Evolutionary conservation across 2,329 filamentous ascomycete species (phyloP).

Genomic region (Acarospora socialis): DNA sequence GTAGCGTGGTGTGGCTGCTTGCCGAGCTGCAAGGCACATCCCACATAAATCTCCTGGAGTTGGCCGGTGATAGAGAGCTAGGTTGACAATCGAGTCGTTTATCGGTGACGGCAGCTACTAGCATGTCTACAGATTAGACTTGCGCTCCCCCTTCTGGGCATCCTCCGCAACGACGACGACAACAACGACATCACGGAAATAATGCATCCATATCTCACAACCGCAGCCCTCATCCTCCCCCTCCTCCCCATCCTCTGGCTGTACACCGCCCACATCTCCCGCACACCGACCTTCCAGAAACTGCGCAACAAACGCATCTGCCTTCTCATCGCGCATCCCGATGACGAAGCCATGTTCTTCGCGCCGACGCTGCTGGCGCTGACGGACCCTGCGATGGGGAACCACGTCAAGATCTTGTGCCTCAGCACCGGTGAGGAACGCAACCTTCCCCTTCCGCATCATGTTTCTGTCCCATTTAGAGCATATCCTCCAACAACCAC

Average conservation of each 20-base stretch:
- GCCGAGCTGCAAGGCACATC: no score
- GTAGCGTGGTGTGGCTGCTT: no score
- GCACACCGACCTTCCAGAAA: slow-evolving; percentile 36
- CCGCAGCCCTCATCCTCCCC: slow-evolving; percentile 18
- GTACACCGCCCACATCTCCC: slow-evolving; percentile 20
- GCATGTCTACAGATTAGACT: no score
- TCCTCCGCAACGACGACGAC: no score
- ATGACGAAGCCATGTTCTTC: slow-evolving; percentile 99
- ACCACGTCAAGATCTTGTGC: slow-evolving; percentile 89
- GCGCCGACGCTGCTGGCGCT: slow-evolving; percentile 77
- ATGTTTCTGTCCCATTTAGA: background rate
- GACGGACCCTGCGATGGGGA: slow-evolving; percentile 62
- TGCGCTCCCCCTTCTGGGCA: no score
- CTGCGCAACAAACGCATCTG: slow-evolving; percentile 75
- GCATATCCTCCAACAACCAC: background rate
- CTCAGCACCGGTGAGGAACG: slow-evolving; percentile 56
- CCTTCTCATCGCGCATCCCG: slow-evolving; percentile 88
- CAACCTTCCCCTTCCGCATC: background rate
- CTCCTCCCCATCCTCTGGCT: slow-evolving; percentile 28
- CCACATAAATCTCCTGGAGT: no score
- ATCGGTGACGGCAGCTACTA: no score
- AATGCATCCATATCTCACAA: no score
- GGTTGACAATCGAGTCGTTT: no score
- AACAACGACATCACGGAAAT: no score
- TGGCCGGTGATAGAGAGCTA: no score